Evolutionary conservation across 208 protist species (phyloP).

Genomic region (Leishmania turanica): DNA sequence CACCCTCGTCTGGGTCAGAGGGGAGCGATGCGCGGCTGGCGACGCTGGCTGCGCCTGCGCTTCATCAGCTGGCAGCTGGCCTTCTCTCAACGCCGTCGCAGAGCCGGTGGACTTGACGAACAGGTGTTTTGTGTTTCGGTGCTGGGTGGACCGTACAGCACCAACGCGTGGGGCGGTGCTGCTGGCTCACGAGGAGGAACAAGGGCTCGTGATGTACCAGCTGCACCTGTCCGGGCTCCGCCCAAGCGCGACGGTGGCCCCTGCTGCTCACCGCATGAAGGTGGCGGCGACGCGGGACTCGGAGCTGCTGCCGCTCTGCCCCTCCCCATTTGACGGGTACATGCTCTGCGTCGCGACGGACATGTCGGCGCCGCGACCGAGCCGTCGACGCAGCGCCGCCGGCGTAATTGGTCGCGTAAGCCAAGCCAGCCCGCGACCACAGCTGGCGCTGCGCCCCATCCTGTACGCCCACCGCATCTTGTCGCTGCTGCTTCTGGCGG

Average conservation of each 20-base stretch:
- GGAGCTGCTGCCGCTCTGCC: conserved; percentile 52
- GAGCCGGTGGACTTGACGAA: conserved; percentile 5
- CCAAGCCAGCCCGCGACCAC: conserved; percentile 9
- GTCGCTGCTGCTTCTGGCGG: conserved; percentile 35
- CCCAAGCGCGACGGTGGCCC: neutral
- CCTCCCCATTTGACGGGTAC: conserved; percentile 61
- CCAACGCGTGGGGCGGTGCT: conserved; percentile 40
- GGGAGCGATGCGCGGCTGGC: neutral
- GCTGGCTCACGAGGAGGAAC: conserved; percentile 32
- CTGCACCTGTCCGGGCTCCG: conserved; percentile 4
- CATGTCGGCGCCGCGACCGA: conserved; percentile 9
- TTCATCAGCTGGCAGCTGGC: neutral
- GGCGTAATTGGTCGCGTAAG: neutral
- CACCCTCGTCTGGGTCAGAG: conserved; percentile 32
- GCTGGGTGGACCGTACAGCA: conserved; percentile 46
- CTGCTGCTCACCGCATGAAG: conserved; percentile 17
- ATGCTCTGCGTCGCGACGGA: conserved; percentile 38
- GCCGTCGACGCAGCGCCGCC: neutral
- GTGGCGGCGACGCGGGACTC: conserved; percentile 36
- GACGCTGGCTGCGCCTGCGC: neutral
- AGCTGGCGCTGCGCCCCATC: conserved; percentile 36
- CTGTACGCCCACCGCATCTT: conserved; percentile 67
- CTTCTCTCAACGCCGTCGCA: conserved; percentile 11
- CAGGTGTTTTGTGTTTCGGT: conserved; percentile 20
- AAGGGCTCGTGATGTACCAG: conserved; percentile 28